Conservation (phyloP, 768 basidiomycete species). For the Collybia nuda region DNA sequence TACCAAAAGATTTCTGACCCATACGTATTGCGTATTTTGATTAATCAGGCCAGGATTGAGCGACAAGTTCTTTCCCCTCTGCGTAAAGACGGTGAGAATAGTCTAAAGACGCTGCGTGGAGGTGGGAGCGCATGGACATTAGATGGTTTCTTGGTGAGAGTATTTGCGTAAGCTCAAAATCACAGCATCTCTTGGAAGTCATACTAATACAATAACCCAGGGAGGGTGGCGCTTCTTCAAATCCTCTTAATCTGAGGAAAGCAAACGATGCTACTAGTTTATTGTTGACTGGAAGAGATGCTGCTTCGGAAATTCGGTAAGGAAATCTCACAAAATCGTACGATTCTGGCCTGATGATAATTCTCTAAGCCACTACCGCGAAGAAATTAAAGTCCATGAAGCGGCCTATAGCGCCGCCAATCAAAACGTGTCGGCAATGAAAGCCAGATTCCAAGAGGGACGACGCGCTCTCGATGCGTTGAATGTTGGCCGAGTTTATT, state of each 20-base stretch:
- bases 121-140: constrained; percentile 65
- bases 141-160: constrained; percentile 61
- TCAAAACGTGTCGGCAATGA: constrained; percentile 23
- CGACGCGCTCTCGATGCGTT: constrained; percentile 29
- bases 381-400: constrained; percentile 37
- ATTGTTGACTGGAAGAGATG: constrained; percentile 54
- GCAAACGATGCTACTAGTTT: constrained; percentile 39
- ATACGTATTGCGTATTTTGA: constrained; percentile 76
- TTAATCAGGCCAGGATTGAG: constrained; percentile 77
- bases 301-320: constrained; percentile 46
- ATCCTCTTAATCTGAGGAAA: constrained; percentile 27
- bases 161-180: constrained; percentile 53
- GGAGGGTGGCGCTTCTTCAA: constrained; percentile 67
- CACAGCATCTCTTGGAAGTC: not conserved
- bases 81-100: constrained; percentile 63
- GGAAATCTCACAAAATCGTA: constrained; percentile 10
- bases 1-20: constrained; percentile 65
- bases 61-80: constrained; percentile 59
- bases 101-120: constrained; percentile 39
- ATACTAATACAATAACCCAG: constrained; percentile 28
- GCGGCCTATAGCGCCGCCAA: constrained; percentile 29
- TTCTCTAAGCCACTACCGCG: constrained; percentile 43
- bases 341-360: not conserved
- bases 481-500: constrained; percentile 24
- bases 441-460: constrained; percentile 24